Percentiles rank a stretch among this genome's conserved stretches.
Conservation (phyloP, 2,329 filamentous ascomycete genomes). For the Cylindrodendrum hubeiense region DNA sequence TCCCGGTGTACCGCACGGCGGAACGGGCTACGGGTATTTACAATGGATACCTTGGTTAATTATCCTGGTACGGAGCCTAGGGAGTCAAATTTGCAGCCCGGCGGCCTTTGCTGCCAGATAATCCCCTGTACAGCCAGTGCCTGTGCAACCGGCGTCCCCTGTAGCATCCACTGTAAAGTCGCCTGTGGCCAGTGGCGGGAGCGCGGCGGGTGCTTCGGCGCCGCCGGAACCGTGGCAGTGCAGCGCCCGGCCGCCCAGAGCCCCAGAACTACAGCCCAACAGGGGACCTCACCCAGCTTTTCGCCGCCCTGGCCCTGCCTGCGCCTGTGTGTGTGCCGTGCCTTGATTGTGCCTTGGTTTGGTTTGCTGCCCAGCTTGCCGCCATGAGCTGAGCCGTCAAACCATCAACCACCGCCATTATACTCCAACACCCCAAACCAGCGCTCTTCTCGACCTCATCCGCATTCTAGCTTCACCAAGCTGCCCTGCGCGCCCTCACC, state of each 20-base stretch:
- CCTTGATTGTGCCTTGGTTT: constrained; percentile 17
- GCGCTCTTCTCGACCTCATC: not conserved
- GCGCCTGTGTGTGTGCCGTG: constrained; percentile 11
- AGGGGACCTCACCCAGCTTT: constrained; percentile 1
- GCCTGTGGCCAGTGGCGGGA: constrained; percentile 4
- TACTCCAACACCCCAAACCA: not conserved
- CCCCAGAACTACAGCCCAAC: constrained; percentile 17
- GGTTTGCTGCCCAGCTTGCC: constrained; percentile 2
- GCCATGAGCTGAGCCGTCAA: constrained; percentile 1
- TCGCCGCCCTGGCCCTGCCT: constrained; percentile 13
- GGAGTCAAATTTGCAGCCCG: not conserved
- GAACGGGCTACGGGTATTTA: not conserved
- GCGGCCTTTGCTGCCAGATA: not conserved
- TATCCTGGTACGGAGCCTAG: not conserved
- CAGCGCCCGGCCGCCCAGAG: constrained; percentile 9
- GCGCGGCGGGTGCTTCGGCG: constrained; percentile 13
- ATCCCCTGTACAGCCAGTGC: constrained; percentile 4
- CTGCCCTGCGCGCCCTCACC: constrained; percentile 5
- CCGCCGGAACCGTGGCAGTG: constrained; percentile 26
- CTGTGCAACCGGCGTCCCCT: constrained; percentile 10
- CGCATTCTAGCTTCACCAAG: constrained; percentile 1
- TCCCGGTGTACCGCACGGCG: not conserved
- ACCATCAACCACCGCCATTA: not conserved
- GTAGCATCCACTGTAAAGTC: constrained; percentile 12
- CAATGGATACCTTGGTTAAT: not conserved